Percentiles rank a stretch among this genome's conserved stretches.
These are phyloP conservation scores for Rhodotorula mucilaginosa DNA, from an alignment of 1,284 basidiomycete species.

Conservation along the genomic window DNA sequence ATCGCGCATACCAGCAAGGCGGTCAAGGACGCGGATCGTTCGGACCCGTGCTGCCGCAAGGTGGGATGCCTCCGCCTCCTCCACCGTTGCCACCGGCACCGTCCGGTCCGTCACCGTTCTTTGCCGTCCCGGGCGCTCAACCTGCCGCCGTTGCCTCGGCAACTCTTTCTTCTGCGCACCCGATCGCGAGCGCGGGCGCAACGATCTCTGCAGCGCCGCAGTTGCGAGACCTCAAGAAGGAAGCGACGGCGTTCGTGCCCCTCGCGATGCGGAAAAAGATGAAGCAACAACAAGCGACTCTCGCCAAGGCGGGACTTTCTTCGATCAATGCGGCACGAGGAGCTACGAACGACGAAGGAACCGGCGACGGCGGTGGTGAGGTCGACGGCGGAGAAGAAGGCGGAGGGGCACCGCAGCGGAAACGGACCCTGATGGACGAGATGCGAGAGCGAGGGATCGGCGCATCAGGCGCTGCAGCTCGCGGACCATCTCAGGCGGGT, in stretches of 20 bases:
- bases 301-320: slow-evolving; percentile 16
- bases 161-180: slow-evolving; percentile 21
- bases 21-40: slow-evolving; percentile 4
- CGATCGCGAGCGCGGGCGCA: slow-evolving; percentile 51
- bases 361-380: not conserved
- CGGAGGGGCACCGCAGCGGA: not conserved
- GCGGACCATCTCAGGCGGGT: not conserved
- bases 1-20: slow-evolving; percentile 47
- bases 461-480: not conserved
- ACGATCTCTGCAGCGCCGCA: slow-evolving; percentile 77
- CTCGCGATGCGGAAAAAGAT: slow-evolving; percentile 29
- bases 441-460: slow-evolving; percentile 34
- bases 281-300: slow-evolving; percentile 14
- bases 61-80: slow-evolving; percentile 17
- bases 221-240: slow-evolving; percentile 84
- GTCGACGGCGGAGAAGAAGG: not conserved
- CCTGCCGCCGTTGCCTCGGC: slow-evolving; percentile 18
- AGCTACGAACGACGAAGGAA: not conserved
- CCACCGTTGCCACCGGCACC: not conserved
- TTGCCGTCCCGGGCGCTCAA: slow-evolving; percentile 3
- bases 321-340: slow-evolving; percentile 25
- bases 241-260: slow-evolving; percentile 84
- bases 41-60: slow-evolving; percentile 25
- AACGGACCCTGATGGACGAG: slow-evolving; percentile 25
- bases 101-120: not conserved